Evolutionary conservation across 257 asterid genomes (phyloP), one percentile per base, ranked within the genome.

Genomic region (Solanum chmielewskii): DNA sequence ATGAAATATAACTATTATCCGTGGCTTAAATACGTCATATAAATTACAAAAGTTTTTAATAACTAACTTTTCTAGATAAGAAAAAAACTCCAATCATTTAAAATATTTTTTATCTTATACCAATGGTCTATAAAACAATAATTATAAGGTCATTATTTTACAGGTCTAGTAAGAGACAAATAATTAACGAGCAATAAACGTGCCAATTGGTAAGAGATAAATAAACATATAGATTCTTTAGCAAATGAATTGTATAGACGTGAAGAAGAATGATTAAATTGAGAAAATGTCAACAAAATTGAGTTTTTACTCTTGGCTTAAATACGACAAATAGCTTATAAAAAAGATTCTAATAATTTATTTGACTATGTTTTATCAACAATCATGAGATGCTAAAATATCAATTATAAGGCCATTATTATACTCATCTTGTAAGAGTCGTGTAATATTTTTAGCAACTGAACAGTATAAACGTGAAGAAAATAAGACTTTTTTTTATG

Each of bases 21-120:
- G 8, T 2, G 11, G 0, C 7, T 56, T 56, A 56, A 20, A 2
- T 56, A 56, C 25, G 12, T 0, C 25, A 56, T 20, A 20, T 56
- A 20, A 20, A 2, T 56, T 56, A 56, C 25, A 20, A 56, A 56
- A 56, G 0, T 1, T 7, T 56, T 5, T 56, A 20, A 56, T 5
- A 56, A 20, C 25, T 3, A 56, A 18, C 0, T 68, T 27, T 14
- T 29, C 7, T 6, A 15, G 3, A 5, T 31, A 31, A n/a, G 31
- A 16, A 31, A 70, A 15, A 15, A 0, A 27, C 27, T 29, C 6
- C 11, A 68, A 68, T 69, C 76, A 15, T 69, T 69, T 29, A 69
- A 18, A 76, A 15, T 7, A 6, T 29, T 7, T 27, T 69, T 29
- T 29, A 16, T 69, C 8, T 69, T 29, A 69, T 56, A 56, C 23